Base-by-base conservation (phyloP, 768 basidiomycete genomes). In the Boletus bicolor region DNA sequence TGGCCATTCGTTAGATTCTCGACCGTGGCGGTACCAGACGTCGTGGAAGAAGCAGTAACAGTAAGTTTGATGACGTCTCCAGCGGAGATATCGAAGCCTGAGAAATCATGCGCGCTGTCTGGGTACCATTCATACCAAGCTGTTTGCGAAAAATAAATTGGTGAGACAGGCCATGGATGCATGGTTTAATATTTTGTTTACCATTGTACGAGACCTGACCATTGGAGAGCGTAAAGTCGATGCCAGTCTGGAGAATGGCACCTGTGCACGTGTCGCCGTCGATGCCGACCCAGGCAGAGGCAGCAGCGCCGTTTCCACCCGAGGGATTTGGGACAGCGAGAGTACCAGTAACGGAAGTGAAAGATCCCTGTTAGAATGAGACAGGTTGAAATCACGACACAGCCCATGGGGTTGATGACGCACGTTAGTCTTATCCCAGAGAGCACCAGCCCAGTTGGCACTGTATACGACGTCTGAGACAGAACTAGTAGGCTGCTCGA, bases 101-200 rank as follows among this genome's bases (percentile, higher is more conserved):
- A 34, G 28, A 58, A 37, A 41, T 50, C n/a, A 17, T 30, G 28
- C 0, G 37, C 11, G 1, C 1, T 1, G 19, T 10, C 39, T 9
- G 57, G 57, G 17, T 41, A 50, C 57, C 55, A 58, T 15, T 57
- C 55, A 12, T 42, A 57, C 49, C 55, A 57, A 12, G 48, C 61
- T 62, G 14, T 53, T 17, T 26, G 7, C n/a, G 6, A 19, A 43
- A n/a, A 32, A 1, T 3, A 28, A 6, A 32, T 28, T 14, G 28
- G 28, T 28, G 28, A 62, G 47, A 53, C 8, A 7, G 24, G 4
- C 3, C 14, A 11, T 4, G 12, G 1, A 17, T 24, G 11, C 11
- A 36, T 19, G 1, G 10, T n/a, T 15, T 12, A 24, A 24, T 11
- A 15, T 3, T 11, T 5, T 30, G 9, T 10, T 47, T 41, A 62